Conservation (phyloP, 805 yeast species). For the Myxozyma neglecta region DNA sequence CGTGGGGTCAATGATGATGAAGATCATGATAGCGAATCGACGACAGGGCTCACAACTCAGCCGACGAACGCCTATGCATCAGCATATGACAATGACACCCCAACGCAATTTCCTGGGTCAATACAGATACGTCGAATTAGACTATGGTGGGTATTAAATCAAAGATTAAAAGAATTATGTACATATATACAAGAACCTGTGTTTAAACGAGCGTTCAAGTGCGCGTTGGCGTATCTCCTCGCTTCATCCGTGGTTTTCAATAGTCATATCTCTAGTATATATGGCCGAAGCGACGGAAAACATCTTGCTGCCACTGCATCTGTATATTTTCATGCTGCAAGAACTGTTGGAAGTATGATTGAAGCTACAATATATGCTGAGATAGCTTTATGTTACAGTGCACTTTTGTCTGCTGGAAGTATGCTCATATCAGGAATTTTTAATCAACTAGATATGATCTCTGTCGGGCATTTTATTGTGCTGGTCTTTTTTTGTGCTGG, state of each 20-base stretch:
- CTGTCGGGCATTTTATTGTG: slow-evolving; percentile 46
- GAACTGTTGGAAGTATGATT: slow-evolving; percentile 78
- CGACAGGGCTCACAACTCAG: not conserved
- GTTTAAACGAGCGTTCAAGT: slow-evolving; percentile 47
- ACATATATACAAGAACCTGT: not conserved
- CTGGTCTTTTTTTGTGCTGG: slow-evolving; percentile 51
- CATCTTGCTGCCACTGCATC: slow-evolving; percentile 81
- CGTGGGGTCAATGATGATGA: too few species aligned
- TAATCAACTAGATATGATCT: slow-evolving; percentile 46
- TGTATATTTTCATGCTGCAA: slow-evolving; percentile 80
- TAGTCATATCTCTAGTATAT: slow-evolving; percentile 44
- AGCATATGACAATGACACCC: not conserved
- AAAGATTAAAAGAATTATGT: not conserved
- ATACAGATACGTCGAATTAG: not conserved
- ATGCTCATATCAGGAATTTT: slow-evolving; percentile 52
- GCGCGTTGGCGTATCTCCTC: slow-evolving; percentile 69
- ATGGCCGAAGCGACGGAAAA: slow-evolving; percentile 71
- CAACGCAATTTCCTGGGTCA: not conserved
- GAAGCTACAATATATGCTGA: slow-evolving; percentile 67
- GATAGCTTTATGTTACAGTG: slow-evolving; percentile 54
- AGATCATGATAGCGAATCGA: too few species aligned
- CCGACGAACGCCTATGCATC: not conserved
- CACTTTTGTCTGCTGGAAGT: slow-evolving; percentile 52
- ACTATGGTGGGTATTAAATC: not conserved
- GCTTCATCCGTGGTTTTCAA: slow-evolving; percentile 72